phyloP scores from a whole-genome alignment of 805 yeast species.

The Metschnikowia continentalis region DNA sequence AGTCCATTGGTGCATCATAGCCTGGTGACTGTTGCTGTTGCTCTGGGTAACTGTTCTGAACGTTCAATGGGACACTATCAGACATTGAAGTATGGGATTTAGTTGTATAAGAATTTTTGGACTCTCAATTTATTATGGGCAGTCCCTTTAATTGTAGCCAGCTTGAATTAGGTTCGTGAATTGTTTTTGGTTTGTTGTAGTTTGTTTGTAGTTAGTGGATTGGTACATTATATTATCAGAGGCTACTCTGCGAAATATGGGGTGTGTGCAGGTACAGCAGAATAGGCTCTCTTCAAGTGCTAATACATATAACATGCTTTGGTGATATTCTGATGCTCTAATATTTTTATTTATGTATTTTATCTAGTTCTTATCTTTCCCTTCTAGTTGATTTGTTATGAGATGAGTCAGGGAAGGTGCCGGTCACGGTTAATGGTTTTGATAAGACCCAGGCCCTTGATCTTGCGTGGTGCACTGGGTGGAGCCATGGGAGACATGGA shows the following conservation, averaged over 20 bases:
- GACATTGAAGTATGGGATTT: constrained; percentile 20
- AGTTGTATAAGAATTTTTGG: no score
- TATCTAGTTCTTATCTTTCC: background rate
- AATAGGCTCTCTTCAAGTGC: background rate
- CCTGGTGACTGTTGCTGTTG: constrained; percentile 1
- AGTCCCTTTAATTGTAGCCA: background rate
- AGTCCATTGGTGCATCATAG: constrained; percentile 3
- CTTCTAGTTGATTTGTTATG: no score
- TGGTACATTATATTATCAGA: background rate
- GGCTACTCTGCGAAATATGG: background rate
- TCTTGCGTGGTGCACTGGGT: constrained; percentile 25
- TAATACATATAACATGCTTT: no score
- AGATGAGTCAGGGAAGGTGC: constrained; percentile 15
- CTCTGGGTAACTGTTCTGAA: constrained; percentile 3
- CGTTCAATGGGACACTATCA: constrained; percentile 24
- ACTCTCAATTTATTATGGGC: no score
- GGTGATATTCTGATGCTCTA: no score
- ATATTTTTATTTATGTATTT: no score
- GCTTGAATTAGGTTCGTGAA: no score
- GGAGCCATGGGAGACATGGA: constrained; percentile 12
- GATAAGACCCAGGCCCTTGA: constrained; percentile 19
- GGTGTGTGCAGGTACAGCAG: background rate
- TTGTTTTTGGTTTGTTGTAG: no score
- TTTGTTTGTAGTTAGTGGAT: no score
- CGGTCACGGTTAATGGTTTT: constrained; percentile 21